Base-by-base conservation (phyloP, 179 eudicot species). In the Beta corolliflora region DNA sequence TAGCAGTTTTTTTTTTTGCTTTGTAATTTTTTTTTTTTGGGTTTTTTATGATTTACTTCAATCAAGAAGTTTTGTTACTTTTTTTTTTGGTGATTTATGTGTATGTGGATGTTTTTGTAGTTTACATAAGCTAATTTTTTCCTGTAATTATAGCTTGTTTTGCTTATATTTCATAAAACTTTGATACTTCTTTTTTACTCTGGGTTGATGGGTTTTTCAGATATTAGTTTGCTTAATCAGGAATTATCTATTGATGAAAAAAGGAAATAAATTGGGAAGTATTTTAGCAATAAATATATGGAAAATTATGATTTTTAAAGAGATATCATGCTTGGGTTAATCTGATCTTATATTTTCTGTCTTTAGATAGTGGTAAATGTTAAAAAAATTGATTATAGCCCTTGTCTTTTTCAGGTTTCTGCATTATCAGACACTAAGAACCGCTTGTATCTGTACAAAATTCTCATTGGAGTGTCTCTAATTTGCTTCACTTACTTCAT, bases 401-500 rank as follows among this genome's bases (percentile, higher is more conserved):
- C 31, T 55, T 16, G 65, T 36, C 7, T 5, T 80, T 67, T 21
- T 36, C 88, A 86, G 88, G 79, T 70, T 79, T 82, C 67, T 64
- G 56, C 79, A 5, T 76, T 78, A 41, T 61, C 84, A 31, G 88
- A 86, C 41, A 21, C 83, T 3, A 86, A 84, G 84, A 80, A n/a
- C 75, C 73, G 86, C 5, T 84, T 86, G 7, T 69, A 81, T 83
- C 50, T 84, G 73, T 86, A 79, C 81, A 83, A 18, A 75, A 56
- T 81, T 41, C 46, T 81, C 36, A 73, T 86, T 31, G 85, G 81
- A 41, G 83, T 64, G 36, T 83, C 85, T 81, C 81, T 86, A 64
- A 25, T 86, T 55, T 84, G 75, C 77, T 60, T 75, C n/a, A 74
- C 80, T 48, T 86, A 83, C 52, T 81, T 83, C 82, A 79, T 76